A percentile compares a stretch with the other conserved stretches of the same genome.
Evolutionary conservation across 306 rosid genomes (phyloP).

Genomic region (Ochetophila trinervis): DNA sequence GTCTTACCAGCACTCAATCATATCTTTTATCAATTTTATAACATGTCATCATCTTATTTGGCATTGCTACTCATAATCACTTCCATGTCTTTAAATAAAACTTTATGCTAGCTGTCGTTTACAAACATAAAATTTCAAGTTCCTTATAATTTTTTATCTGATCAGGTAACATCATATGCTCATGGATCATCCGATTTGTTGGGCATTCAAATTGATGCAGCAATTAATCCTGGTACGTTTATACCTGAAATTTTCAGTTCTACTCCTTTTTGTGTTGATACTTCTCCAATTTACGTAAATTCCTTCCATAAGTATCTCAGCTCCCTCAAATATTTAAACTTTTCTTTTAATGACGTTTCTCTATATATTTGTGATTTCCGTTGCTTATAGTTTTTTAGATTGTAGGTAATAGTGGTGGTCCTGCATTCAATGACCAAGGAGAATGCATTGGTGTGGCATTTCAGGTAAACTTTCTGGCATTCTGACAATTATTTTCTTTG

Average conservation of each 20-base stretch:
- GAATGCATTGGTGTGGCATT: slow-evolving; percentile 99
- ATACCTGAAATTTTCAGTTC: background rate
- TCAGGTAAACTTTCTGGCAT: slow-evolving; percentile 72
- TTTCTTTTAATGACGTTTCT: slow-evolving; percentile 5
- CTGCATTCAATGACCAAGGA: slow-evolving; percentile 93
- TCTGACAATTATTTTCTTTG: background rate
- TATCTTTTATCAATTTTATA: background rate
- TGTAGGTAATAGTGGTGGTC: slow-evolving; percentile 99
- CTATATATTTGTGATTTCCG: slow-evolving; percentile 32
- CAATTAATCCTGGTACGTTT: slow-evolving; percentile 93
- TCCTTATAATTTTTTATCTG: slow-evolving; percentile 19
- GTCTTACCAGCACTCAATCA: background rate
- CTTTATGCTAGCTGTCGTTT: slow-evolving; percentile 17
- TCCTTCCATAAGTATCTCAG: slow-evolving; percentile 2
- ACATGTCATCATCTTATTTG: background rate
- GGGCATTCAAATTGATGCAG: slow-evolving; percentile 99
- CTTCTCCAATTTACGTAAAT: slow-evolving; percentile 1
- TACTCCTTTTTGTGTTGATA: background rate
- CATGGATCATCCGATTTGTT: slow-evolving; percentile 94
- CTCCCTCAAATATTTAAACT: slow-evolving; percentile 6
- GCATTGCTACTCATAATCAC: slow-evolving; percentile 6
- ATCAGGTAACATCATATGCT: slow-evolving; percentile 95
- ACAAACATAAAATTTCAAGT: slow-evolving; percentile 6
- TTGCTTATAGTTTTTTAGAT: slow-evolving; percentile 43
- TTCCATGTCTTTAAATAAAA: slow-evolving; percentile 5